phyloP scores from a whole-genome alignment of 495 filamentous ascomycete genomes.

The Neurospora cerealis region DNA sequence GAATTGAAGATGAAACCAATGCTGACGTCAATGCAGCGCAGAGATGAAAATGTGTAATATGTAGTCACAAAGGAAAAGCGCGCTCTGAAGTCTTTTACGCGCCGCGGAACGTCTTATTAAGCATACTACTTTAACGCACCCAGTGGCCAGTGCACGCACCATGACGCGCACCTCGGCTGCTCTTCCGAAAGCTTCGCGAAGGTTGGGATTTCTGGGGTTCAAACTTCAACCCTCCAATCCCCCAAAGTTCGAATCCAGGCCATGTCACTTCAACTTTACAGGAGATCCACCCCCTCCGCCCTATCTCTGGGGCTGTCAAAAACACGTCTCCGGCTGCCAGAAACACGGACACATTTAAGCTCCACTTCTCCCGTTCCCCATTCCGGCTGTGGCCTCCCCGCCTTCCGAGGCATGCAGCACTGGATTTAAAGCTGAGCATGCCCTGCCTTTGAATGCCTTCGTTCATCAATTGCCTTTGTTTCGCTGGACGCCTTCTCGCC shows the following conservation, averaged over 20 bases:
- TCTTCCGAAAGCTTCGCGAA: background rate
- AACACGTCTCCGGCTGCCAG: background rate
- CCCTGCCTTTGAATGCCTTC: background rate
- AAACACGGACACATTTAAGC: background rate
- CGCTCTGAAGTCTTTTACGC: background rate
- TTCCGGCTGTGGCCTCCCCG: background rate
- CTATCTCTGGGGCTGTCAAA: background rate
- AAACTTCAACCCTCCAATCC: background rate
- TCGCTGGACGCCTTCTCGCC: background rate
- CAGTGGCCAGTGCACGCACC: background rate
- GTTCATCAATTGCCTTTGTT: background rate
- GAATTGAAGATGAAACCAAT: background rate
- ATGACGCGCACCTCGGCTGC: background rate
- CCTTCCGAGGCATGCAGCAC: background rate
- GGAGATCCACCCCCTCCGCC: background rate
- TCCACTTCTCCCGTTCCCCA: background rate
- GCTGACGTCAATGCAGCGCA: background rate
- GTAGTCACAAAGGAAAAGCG: background rate
- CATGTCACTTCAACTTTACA: background rate
- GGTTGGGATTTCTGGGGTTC: background rate
- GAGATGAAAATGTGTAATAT: background rate
- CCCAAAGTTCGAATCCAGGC: background rate
- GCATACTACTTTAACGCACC: background rate
- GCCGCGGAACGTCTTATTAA: background rate
- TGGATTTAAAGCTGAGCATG: background rate